These are phyloP conservation scores for Geoglossum cookeanum DNA, from an alignment of 2,329 filamentous ascomycete species.

Conservation along the genomic window DNA sequence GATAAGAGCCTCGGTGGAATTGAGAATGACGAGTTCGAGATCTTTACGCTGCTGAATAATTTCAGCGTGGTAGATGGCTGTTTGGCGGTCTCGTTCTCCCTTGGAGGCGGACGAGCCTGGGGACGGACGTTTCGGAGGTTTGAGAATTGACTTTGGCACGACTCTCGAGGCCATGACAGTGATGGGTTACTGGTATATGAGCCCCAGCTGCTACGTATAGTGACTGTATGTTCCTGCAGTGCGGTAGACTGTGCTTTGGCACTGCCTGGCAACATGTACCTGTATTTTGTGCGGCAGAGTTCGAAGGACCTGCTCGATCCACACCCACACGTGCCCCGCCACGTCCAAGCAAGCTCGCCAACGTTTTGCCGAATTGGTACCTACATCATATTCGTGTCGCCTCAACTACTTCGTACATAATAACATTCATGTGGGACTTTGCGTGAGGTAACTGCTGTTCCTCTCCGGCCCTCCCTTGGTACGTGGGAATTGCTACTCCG, in stretches of 20 bases:
- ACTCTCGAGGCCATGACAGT: conserved; percentile 7
- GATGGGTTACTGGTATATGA: not conserved
- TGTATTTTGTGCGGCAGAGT: not conserved
- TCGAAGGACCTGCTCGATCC: not conserved
- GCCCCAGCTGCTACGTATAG: not conserved
- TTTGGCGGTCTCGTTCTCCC: conserved; percentile 27
- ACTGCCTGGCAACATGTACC: not conserved
- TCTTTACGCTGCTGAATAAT: conserved; percentile 69
- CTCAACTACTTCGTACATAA: not conserved
- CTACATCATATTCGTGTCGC: not conserved
- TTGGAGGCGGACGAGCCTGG: conserved; percentile 25
- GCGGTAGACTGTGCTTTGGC: not conserved
- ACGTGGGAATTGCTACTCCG: not conserved
- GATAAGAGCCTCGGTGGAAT: conserved; percentile 51
- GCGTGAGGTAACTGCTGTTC: not conserved
- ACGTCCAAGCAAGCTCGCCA: not conserved
- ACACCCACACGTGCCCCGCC: conserved; percentile 2
- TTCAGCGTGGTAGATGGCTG: conserved; percentile 65
- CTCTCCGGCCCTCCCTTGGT: not conserved
- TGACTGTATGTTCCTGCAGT: not conserved
- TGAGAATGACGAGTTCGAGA: conserved; percentile 53
- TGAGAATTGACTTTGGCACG: conserved; percentile 38
- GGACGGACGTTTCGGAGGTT: conserved; percentile 23
- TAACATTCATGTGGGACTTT: not conserved
- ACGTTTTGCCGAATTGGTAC: not conserved